A percentile compares a stretch with the other conserved stretches of the same genome.
Conservation (phyloP, 352 stramenopile species). For the Globisporangium okanoganense region DNA sequence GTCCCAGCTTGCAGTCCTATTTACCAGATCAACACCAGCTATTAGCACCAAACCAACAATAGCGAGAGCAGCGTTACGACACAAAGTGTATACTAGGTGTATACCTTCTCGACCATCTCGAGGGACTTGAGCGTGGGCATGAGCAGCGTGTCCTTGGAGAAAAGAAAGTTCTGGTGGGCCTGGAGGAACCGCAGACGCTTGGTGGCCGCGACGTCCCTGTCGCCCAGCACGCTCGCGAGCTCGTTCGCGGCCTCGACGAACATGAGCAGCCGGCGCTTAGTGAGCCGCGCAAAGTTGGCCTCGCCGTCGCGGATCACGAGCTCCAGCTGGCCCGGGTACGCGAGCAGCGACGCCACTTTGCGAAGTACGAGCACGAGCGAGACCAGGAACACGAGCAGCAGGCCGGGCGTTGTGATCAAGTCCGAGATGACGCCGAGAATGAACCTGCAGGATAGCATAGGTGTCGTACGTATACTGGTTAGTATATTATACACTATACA, state of each 20-base stretch:
- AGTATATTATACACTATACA: neutral
- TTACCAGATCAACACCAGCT: neutral
- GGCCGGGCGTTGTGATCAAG: conserved; percentile 46
- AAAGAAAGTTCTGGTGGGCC: conserved; percentile 61
- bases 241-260: conserved; percentile 58
- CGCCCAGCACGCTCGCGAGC: conserved; percentile 32
- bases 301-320: conserved; percentile 81
- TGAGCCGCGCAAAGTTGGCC: conserved; percentile 67
- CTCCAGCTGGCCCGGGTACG: conserved; percentile 69
- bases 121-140: conserved; percentile 51
- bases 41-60: neutral
- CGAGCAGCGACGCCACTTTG: conserved; percentile 51
- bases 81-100: neutral
- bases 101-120: conserved; percentile 46
- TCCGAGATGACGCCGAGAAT: conserved; percentile 44
- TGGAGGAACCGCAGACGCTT: conserved; percentile 53
- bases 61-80: neutral
- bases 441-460: conserved; percentile 18
- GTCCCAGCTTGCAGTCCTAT: conserved; percentile 27
- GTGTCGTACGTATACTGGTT: neutral
- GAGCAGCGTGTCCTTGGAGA: conserved; percentile 63
- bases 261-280: conserved; percentile 65
- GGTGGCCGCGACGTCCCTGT: conserved; percentile 18
- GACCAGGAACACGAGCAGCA: conserved; percentile 43
- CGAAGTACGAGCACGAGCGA: conserved; percentile 32